Percentiles rank a stretch among this genome's conserved stretches.
Evolutionary conservation across 352 stramenopile genomes (phyloP).

Genomic region (Phytophthora europaea): DNA sequence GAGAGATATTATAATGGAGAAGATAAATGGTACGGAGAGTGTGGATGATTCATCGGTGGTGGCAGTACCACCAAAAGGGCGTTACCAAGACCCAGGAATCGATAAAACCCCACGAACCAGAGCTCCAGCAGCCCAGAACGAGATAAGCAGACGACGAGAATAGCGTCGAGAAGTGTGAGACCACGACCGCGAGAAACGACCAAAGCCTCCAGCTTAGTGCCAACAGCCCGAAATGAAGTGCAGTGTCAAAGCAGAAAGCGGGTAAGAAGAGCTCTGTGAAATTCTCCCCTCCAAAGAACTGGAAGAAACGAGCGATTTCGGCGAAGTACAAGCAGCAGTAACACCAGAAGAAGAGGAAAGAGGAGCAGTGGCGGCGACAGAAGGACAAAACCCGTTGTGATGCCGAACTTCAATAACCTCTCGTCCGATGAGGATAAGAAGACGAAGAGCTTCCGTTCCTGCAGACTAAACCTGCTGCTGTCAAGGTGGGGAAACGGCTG

Average conservation of each 20-base stretch:
- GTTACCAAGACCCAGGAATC: background rate
- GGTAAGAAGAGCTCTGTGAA: background rate
- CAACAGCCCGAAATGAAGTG: background rate
- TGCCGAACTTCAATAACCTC: conserved; percentile 7
- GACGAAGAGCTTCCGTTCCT: conserved; percentile 10
- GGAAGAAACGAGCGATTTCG: conserved; percentile 5
- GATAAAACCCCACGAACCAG: background rate
- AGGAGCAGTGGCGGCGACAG: background rate
- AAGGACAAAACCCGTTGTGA: background rate
- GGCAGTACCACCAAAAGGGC: background rate
- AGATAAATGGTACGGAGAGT: background rate
- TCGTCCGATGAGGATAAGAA: conserved; percentile 10
- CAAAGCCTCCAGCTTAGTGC: background rate
- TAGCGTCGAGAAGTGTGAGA: background rate
- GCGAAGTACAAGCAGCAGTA: background rate
- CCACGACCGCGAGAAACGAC: background rate
- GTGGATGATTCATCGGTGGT: background rate
- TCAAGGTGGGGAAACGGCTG: background rate
- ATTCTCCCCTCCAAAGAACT: background rate
- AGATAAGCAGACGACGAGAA: conserved; percentile 5
- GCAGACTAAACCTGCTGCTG: background rate
- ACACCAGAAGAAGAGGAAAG: background rate
- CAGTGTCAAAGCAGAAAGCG: background rate
- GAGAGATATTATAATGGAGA: background rate
- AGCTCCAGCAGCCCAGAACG: background rate